Percentiles rank a stretch among this genome's conserved stretches.
These are phyloP conservation scores for Letharia columbiana DNA, from an alignment of 495 filamentous ascomycete genomes.

Conservation along the genomic window DNA sequence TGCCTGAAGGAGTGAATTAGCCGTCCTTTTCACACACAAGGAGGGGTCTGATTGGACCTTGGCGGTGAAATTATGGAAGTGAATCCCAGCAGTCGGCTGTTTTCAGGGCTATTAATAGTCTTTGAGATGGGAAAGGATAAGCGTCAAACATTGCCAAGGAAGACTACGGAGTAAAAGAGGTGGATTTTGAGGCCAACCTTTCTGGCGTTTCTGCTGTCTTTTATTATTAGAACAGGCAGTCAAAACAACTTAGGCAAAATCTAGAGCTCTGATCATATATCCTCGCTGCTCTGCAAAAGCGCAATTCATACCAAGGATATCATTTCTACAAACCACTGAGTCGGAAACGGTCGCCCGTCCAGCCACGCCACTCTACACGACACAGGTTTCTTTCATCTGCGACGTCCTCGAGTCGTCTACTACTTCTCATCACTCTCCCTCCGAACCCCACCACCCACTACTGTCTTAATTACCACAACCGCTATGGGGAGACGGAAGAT, in stretches of 20 bases:
- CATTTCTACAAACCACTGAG: not conserved
- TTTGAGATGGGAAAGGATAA: slow-evolving; percentile 1
- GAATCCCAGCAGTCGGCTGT: not conserved
- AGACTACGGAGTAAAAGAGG: slow-evolving; percentile 8
- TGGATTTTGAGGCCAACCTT: not conserved
- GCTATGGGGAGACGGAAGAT: slow-evolving; percentile 71
- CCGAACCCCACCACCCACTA: slow-evolving; percentile 6
- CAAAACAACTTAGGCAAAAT: not conserved
- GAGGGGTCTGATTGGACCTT: not conserved
- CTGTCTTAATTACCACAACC: not conserved
- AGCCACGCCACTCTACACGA: not conserved
- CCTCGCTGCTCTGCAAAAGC: not conserved
- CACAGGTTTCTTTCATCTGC: not conserved
- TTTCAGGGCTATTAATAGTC: slow-evolving; percentile 9
- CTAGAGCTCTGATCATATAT: slow-evolving; percentile 1
- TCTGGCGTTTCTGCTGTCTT: slow-evolving; percentile 2
- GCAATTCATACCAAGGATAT: not conserved
- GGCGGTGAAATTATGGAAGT: not conserved
- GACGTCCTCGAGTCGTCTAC: slow-evolving; percentile 11
- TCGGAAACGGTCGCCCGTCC: not conserved
- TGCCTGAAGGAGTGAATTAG: slow-evolving; percentile 15
- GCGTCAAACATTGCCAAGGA: slow-evolving; percentile 8
- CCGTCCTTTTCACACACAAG: not conserved
- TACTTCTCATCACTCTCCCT: slow-evolving; percentile 6
- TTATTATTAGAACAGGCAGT: slow-evolving; percentile 7